Percentiles rank a stretch among this genome's conserved stretches.
These are phyloP conservation scores for Euphorbia lathyris DNA, from an alignment of 345 rosid genomes.

Conservation along the genomic window DNA sequence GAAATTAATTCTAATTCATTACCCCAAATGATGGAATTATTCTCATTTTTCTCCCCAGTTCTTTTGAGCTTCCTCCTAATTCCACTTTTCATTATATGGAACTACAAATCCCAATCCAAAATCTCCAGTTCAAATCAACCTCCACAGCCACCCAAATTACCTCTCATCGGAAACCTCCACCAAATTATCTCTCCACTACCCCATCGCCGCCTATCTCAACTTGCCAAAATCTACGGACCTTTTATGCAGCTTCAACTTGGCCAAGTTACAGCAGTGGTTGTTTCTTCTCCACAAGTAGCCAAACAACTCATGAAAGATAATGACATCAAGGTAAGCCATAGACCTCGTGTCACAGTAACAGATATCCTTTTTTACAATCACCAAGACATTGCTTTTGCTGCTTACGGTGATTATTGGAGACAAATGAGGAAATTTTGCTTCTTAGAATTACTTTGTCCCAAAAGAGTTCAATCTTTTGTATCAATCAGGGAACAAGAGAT, in stretches of 20 bases:
- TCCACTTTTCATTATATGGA: too few species aligned
- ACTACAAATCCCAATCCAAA: too few species aligned
- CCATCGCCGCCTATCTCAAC: neutral
- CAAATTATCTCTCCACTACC: neutral
- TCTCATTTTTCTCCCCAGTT: too few species aligned
- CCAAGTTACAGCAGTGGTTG: neutral
- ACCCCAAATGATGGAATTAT: too few species aligned
- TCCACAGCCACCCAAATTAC: neutral
- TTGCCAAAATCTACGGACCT: neutral
- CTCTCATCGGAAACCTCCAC: neutral
- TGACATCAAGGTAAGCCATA: neutral
- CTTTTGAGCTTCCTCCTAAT: too few species aligned
- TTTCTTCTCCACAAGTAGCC: neutral
- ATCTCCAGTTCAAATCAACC: neutral
- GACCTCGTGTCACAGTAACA: neutral
- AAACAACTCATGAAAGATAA: neutral
- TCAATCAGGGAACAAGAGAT: too few species aligned
- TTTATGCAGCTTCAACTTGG: neutral
- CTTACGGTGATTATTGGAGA: neutral
- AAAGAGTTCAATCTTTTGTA: too few species aligned
- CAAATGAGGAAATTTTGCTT: too few species aligned
- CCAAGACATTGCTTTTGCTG: neutral
- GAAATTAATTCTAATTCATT: too few species aligned
- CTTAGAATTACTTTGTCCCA: too few species aligned
- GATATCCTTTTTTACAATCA: neutral